Base-by-base conservation (phyloP, 768 basidiomycete genomes). In the Trichaptum fuscoviolaceum region DNA sequence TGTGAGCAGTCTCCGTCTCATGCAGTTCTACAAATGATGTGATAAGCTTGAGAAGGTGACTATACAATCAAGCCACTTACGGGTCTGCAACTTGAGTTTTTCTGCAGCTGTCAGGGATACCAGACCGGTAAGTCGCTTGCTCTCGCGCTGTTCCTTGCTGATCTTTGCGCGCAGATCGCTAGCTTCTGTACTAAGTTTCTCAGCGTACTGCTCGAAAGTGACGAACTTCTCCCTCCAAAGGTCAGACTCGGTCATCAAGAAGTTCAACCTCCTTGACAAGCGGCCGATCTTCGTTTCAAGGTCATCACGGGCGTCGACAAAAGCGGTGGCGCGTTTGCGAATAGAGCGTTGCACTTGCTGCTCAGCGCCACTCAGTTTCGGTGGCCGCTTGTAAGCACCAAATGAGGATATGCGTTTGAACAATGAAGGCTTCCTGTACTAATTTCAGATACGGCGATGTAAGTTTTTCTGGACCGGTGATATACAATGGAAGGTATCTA, bases 201-300 rank as follows among this genome's bases (percentile, higher is more conserved):
- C 95, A 8, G 95, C 95, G 73, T 96, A 95, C 75, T 90, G 89
- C 75, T 97, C 95, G 70, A 97, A 96, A 17, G 91, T 90, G 63
- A 95, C 91, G 71, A 96, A 96, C 74, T 95, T 96, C 77, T 95
- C 91, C 67, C 93, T 83, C 94, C 95, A 96, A 61, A 94, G 78
- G 72, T 94, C 92, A 6, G 87, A 88, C 76, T 94, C 93, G 1
- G 92, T 93, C 91, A 95, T 93, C 71, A 95, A 81, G 82, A 94
- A 95, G 78, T 94, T 94, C 69, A 95, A 84, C 62, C 93, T 83
- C 64, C 93, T 85, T 58, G 88, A 91, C 34, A 95, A 83, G 57
- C 93, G 87, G 34, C 93, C 94, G 69, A 95, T 94, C 83, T 95
- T 96, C 60, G 92, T 92, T 80, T 96, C 95, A 25, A 96, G 85